phyloP scores from a whole-genome alignment of 768 basidiomycete genomes.

The Collybia sordida region DNA sequence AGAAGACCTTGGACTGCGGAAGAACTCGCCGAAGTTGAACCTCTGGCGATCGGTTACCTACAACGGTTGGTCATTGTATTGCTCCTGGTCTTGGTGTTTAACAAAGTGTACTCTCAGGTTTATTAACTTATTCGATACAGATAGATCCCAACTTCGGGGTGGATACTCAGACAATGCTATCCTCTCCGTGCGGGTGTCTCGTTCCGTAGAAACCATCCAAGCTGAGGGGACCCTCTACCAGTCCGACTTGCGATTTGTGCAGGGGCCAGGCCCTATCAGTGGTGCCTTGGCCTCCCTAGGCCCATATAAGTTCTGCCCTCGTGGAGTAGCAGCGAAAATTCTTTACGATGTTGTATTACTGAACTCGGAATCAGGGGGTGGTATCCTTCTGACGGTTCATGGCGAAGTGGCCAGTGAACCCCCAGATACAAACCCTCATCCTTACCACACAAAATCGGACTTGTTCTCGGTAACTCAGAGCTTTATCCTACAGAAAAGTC shows the following conservation, averaged over 20 bases:
- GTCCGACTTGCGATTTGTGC: conserved; percentile 2
- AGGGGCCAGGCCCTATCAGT: conserved; percentile 15
- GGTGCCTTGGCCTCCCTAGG: conserved; percentile 3
- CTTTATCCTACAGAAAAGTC: conserved; percentile 22
- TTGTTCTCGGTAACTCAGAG: conserved; percentile 24
- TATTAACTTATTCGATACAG: conserved; percentile 24
- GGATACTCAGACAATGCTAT: conserved; percentile 27
- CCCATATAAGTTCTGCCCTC: conserved; percentile 22
- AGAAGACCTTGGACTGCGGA: conserved; percentile 2
- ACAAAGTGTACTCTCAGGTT: conserved; percentile 14
- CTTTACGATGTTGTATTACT: conserved; percentile 22
- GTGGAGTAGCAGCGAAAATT: conserved; percentile 11
- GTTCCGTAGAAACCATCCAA: neutral
- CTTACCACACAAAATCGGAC: conserved; percentile 10
- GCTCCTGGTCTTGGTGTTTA: neutral
- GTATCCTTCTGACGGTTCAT: conserved; percentile 24
- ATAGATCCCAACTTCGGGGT: conserved; percentile 17
- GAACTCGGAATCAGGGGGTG: conserved; percentile 7
- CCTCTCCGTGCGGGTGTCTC: conserved; percentile 20
- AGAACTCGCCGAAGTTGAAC: conserved; percentile 8
- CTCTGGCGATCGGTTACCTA: conserved; percentile 12
- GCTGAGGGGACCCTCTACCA: conserved; percentile 1
- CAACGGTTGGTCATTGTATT: conserved; percentile 4
- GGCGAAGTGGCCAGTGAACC: conserved; percentile 18
- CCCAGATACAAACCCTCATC: conserved; percentile 3